Base-by-base conservation (phyloP, 495 filamentous ascomycete genomes). In the Neurospora hispaniola region DNA sequence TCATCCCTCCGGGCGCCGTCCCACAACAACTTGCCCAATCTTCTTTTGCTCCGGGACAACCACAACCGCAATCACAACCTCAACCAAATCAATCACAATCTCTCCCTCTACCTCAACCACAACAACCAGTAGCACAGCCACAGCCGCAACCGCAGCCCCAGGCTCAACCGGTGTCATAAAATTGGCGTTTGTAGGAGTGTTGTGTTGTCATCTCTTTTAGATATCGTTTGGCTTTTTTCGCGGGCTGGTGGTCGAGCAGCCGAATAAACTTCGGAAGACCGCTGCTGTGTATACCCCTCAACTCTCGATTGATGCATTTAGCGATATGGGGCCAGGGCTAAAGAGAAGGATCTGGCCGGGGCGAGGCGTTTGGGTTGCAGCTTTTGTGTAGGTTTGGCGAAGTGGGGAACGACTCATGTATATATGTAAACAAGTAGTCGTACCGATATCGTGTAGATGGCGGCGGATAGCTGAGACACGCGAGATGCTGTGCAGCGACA, bases 221-320 rank as follows among this genome's bases (percentile, higher is more conserved):
- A 59, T 14, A 66, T 66, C 54, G 14, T 66, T 66, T 66, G 23
- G 54, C 27, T 66, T 66, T 62, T 62, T 66, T 66, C 54, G 54
- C 54, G 54, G 54, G 54, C 54, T 40, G 18, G 70, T 69, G 71
- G 43, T 31, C n/a, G 68, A 70, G 68, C 69, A 31, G 20, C 39
- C 59, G 71, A 72, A 73, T 54, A 48, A 71, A 27, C 6, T 66
- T 66, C 62, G 42, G 39, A 23, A 40, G 39, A 71, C 69, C 62
- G 38, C 71, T 75, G 73, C 72, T 66, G 40, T 79, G 72, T 77
- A 77, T 76, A 75, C 69, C 77, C 76, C 75, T 74, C 73, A 76
- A 75, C 74, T 75, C 75, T 79, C 73, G 44, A 42, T 75, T 77
- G 74, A 79, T 78, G 75, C 75, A 75, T 79, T 80, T 76, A 80